Evolutionary conservation across 2,329 filamentous ascomycete genomes (phyloP).

Genomic region (Alternaria infectoria): DNA sequence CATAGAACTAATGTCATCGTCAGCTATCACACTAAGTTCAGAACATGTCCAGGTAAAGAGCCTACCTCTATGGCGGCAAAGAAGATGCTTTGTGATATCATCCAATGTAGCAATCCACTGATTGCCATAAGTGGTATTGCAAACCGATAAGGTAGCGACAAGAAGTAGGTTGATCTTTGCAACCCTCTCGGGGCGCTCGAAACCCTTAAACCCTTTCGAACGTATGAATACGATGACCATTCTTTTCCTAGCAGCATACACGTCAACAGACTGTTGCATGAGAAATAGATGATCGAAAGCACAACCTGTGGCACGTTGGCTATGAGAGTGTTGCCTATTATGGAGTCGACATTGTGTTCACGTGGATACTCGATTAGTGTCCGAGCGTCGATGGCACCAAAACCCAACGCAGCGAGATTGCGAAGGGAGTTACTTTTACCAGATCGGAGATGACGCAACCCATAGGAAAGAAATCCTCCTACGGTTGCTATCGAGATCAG

Average conservation of each 20-base stretch:
- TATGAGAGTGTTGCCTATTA: not conserved
- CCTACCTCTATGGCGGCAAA: slow-evolving; percentile 16
- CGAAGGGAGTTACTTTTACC: not conserved
- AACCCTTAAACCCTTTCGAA: slow-evolving; percentile 46
- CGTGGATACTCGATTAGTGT: not conserved
- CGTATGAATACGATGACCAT: slow-evolving; percentile 51
- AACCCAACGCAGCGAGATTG: not conserved
- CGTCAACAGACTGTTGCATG: slow-evolving; percentile 56
- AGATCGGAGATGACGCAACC: not conserved
- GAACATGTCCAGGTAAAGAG: not conserved
- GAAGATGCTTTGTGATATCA: slow-evolving; percentile 53
- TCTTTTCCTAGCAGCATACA: slow-evolving; percentile 56
- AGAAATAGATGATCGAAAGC: slow-evolving; percentile 46
- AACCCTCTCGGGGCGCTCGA: slow-evolving; percentile 35
- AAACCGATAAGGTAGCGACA: slow-evolving; percentile 49
- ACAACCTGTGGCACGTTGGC: not conserved
- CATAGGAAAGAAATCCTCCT: not conserved
- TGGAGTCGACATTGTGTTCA: not conserved
- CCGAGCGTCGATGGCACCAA: not conserved
- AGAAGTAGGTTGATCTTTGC: slow-evolving; percentile 51
- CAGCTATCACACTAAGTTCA: not conserved
- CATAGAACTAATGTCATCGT: not conserved
- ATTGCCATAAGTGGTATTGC: slow-evolving; percentile 44
- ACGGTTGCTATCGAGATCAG: not conserved
- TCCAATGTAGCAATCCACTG: slow-evolving; percentile 49